Percentiles rank a stretch among this genome's conserved stretches.
phyloP scores from a whole-genome alignment of 2,329 filamentous ascomycete species.

The Pseudogymnoascus sp. region DNA sequence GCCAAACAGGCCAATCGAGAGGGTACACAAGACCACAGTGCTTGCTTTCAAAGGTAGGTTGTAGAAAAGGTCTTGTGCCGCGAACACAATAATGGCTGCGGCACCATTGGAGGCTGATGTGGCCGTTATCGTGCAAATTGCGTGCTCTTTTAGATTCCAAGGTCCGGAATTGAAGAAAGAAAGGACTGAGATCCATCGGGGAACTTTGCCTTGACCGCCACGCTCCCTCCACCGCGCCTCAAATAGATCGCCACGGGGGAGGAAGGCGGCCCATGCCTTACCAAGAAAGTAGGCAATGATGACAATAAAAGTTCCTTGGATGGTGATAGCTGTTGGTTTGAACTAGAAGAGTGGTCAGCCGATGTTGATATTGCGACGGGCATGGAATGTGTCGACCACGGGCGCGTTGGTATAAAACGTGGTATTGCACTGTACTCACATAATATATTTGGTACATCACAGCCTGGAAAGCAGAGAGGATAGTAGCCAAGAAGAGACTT shows the following conservation, averaged over 20 bases:
- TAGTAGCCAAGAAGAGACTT: constrained; percentile 43
- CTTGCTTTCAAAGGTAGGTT: constrained; percentile 33
- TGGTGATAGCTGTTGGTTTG: constrained; percentile 43
- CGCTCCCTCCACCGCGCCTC: constrained; percentile 41
- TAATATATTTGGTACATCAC: constrained; percentile 50
- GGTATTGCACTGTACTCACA: constrained; percentile 28
- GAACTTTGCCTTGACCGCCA: constrained; percentile 36
- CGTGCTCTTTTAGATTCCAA: constrained; percentile 51
- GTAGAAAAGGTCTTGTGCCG: constrained; percentile 43
- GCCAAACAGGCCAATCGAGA: constrained; percentile 44
- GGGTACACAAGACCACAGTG: constrained; percentile 37
- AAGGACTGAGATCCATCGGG: constrained; percentile 35
- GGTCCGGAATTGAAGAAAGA: constrained; percentile 45
- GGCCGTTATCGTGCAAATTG: constrained; percentile 47
- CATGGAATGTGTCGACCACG: background rate
- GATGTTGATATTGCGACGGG: background rate
- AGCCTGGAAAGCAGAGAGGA: constrained; percentile 46
- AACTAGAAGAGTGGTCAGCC: constrained; percentile 33
- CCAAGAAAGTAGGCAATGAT: constrained; percentile 51
- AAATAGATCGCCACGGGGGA: constrained; percentile 47
- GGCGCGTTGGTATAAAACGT: background rate
- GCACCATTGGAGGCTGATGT: constrained; percentile 46
- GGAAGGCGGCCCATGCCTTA: constrained; percentile 39
- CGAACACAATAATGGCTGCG: constrained; percentile 35
- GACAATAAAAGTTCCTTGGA: constrained; percentile 50